Evolutionary conservation across 23 red algal species (phyloP), one percentile per base, ranked within the genome.

Genomic region (Porphyridium purpureum): DNA sequence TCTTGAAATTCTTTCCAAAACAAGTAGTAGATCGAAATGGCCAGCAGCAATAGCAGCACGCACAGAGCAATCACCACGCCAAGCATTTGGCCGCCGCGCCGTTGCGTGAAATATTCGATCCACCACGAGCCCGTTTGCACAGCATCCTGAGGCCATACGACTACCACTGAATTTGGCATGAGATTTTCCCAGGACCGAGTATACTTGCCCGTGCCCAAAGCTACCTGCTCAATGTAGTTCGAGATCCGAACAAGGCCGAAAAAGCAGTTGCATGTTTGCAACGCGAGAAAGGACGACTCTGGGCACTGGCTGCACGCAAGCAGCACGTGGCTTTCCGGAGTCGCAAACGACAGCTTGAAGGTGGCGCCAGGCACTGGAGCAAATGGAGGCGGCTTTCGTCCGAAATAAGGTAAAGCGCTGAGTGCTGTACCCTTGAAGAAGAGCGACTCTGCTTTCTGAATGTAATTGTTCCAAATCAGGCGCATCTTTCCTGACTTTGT

Each of bases 41-140:
- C 90, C 27, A 98, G 81, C 65, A 67, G 33, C 3, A 49, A 14
- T 0, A 84, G 57, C 26, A 67, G 25, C 23, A 35, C 61, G 47
- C 66, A 7, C 31, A 94, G 74, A 23, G 76, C 49, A 26, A 75
- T 75, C 29, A 75, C 52, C 0, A 98, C 75, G 26, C 90, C 72
- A 31, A 86, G 57, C 67, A 98, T 85, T 4, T 76, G 79, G 22
- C 90, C 66, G 21, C 64, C 70, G 20, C 79, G 48, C 30, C 75
- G 51, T 57, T 85, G 79, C 33, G 81, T 86, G 49, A 84, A 98
- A 53, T 76, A 86, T 63, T 98, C 79, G 71, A 98, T 80, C 72
- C 70, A 73, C 90, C 90, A 98, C 7, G 8, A 4, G 47, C 60
- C 52, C 31, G 64, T 26, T 35, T 75, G 48, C 23, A 20, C 52